Evolutionary conservation across 345 rosid species (phyloP), one percentile per base, ranked within the genome.

Genomic region (Citrus inodora): DNA sequence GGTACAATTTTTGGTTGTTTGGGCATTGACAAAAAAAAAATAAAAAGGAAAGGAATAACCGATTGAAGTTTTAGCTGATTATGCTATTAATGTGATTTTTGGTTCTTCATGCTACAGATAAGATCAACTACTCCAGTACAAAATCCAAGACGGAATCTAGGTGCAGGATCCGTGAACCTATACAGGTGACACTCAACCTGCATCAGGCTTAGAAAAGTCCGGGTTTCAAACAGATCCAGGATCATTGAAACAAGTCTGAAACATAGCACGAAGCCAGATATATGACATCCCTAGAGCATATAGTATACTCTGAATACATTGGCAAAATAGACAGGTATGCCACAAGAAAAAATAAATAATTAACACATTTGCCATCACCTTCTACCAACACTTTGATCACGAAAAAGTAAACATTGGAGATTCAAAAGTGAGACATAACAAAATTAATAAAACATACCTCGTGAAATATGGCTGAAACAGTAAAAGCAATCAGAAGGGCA

Each of bases 381-480:
- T 78, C 70, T 32, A 71, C 25, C 10, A 51, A 5, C 11, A 78
- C 22, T 1, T 14, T 35, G 68, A 63, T 74, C 67, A 40, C 40
- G 0, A 40, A 11, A 63, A 3, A 65, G 14, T 17, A 22, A 22
- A 33, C 6, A 32, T 51, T 32, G 33, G n/a, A 58, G 67, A 59
- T 14, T 37, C 24, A 35, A 24, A 33, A n/a, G 2, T 60, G 62
- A 27, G 27, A 58, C 37, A 72, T 30, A 33, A 33, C 69, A 71
- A 6, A 9, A 1, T 32, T 2, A 53, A 4, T 21, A 61, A 60
- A 62, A 64, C 67, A 63, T 88, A 96, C 99, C 98, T 97, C 99
- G 64, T 97, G 99, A 85, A 97, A 97, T 76, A 87, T 78, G 51
- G 98, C 99, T 38, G 99, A 97, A 77, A 94, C 94, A 9, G 91